These are phyloP conservation scores for Geotrichum cucujoidarum DNA, from an alignment of 1,139 yeast species.

Conservation along the genomic window DNA sequence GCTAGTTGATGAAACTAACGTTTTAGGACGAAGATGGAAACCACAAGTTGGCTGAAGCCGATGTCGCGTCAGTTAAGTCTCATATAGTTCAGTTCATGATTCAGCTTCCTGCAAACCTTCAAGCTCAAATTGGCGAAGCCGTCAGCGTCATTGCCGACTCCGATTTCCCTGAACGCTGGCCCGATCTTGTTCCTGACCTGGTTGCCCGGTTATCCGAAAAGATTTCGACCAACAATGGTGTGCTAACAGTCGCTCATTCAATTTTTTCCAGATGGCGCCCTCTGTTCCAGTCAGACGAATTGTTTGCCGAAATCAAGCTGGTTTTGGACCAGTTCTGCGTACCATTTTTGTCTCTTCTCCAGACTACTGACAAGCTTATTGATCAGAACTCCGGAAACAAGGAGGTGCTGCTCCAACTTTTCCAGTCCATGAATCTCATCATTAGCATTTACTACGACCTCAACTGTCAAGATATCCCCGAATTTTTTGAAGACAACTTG, in stretches of 20 bases:
- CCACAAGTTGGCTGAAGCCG: conserved; percentile 56
- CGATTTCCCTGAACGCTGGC: conserved; percentile 93
- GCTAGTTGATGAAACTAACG: background rate
- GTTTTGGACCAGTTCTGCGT: conserved; percentile 81
- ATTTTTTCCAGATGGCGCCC: conserved; percentile 98
- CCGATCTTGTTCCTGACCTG: conserved; percentile 64
- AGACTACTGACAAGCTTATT: conserved; percentile 62
- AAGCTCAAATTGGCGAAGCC: conserved; percentile 90
- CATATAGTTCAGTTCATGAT: conserved; percentile 85
- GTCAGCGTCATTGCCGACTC: conserved; percentile 89
- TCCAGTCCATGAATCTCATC: conserved; percentile 68
- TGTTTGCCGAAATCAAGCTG: conserved; percentile 79
- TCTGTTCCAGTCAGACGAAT: conserved; percentile 81
- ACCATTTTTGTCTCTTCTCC: conserved; percentile 68
- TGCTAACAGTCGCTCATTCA: conserved; percentile 86
- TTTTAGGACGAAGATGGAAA: conserved; percentile 71
- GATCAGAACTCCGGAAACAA: conserved; percentile 42
- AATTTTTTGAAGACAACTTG: conserved; percentile 91
- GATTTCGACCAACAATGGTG: conserved; percentile 75
- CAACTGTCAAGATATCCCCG: conserved; percentile 97
- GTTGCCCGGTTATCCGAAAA: conserved; percentile 62
- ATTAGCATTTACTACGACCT: conserved; percentile 84
- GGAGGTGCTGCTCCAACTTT: conserved; percentile 48
- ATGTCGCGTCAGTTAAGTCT: conserved; percentile 61
- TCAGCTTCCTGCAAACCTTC: conserved; percentile 65